phyloP scores from a whole-genome alignment of 1,139 yeast genomes.

The Tardiomyces depauwii region DNA sequence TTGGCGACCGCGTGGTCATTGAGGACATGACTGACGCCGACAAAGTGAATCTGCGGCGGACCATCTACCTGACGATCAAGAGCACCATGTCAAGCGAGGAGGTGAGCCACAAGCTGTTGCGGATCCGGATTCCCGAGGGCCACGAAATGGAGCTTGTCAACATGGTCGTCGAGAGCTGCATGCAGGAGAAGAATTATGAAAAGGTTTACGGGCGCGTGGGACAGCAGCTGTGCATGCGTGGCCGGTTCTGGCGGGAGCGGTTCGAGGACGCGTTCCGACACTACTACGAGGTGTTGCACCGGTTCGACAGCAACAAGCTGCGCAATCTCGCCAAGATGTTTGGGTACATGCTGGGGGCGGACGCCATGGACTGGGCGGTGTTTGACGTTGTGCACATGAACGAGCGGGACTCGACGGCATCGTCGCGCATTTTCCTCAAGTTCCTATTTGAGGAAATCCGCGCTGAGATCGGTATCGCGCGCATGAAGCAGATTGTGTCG shows the following conservation, averaged over 20 bases:
- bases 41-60: constrained; percentile 52
- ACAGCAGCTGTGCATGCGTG: constrained; percentile 47
- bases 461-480: constrained; percentile 58
- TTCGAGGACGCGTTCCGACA: constrained; percentile 44
- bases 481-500: constrained; percentile 39
- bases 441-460: constrained; percentile 72
- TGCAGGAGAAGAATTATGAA: constrained; percentile 81
- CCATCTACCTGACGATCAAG: constrained; percentile 72
- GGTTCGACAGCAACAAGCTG: constrained; percentile 59
- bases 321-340: constrained; percentile 77
- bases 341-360: constrained; percentile 74
- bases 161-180: constrained; percentile 72
- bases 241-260: constrained; percentile 42
- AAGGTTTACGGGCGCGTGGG: constrained; percentile 76
- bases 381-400: constrained; percentile 44
- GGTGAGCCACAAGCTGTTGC: constrained; percentile 75
- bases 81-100: constrained; percentile 93
- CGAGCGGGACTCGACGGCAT: constrained; percentile 64
- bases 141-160: constrained; percentile 42
- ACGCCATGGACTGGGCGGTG: constrained; percentile 54
- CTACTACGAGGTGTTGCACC: constrained; percentile 49
- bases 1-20: not conserved
- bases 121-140: constrained; percentile 23
- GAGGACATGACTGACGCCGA: constrained; percentile 63
- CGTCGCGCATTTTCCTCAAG: constrained; percentile 73